Conservation (phyloP, 345 rosid genomes). For the Eucalyptus tenuipes region DNA sequence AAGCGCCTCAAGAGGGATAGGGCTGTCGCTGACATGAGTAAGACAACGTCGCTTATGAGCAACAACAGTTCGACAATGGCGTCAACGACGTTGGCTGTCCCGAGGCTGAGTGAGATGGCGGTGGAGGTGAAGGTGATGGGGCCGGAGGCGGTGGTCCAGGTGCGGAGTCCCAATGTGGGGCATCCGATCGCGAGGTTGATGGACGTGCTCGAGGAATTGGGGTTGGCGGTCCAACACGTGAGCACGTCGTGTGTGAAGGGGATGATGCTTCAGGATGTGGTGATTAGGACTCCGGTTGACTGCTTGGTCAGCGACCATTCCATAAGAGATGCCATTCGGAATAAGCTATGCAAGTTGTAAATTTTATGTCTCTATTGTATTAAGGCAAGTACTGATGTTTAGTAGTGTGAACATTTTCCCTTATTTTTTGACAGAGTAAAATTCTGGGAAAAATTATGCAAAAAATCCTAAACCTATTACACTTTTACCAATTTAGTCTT, state of each 20-base stretch:
- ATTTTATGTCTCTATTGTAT: neutral
- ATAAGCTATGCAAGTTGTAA: neutral
- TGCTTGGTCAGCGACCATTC: neutral
- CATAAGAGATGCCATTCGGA: neutral
- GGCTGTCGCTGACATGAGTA: neutral
- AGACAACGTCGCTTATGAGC: neutral
- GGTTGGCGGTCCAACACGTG: constrained; percentile 22
- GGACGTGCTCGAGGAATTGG: neutral
- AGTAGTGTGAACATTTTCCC: neutral
- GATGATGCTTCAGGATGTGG: constrained; percentile 23
- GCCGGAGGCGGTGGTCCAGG: neutral
- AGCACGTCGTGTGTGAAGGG: constrained; percentile 17
- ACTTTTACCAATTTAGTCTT: too few relatives aligned
- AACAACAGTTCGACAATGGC: neutral
- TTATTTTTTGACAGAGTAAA: neutral
- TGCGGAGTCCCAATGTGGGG: neutral
- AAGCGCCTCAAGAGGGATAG: neutral
- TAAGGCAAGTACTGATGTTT: neutral
- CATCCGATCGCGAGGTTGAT: neutral
- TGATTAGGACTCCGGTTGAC: constrained; percentile 13
- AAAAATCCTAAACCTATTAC: too few relatives aligned
- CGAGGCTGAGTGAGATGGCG: neutral
- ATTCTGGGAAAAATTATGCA: neutral
- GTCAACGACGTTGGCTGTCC: neutral
- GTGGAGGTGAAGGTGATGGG: neutral